Evolutionary conservation across 768 basidiomycete genomes (phyloP).

Genomic region (Nidula microcarpa): DNA sequence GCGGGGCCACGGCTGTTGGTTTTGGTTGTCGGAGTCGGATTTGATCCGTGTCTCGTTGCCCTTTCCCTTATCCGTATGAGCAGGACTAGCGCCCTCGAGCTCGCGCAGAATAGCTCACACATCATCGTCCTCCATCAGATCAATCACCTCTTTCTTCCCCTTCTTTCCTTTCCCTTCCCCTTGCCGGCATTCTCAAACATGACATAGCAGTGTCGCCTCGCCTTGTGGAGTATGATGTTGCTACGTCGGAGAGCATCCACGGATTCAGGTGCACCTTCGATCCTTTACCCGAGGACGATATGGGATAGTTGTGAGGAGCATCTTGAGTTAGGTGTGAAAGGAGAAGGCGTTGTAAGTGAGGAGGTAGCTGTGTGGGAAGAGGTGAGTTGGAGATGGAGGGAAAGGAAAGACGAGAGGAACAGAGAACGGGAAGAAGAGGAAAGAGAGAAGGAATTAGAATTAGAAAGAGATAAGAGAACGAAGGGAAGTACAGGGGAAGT

Average conservation of each 20-base stretch:
- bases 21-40: constrained; percentile 12
- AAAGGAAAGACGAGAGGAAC: too few relatives aligned
- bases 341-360: constrained; percentile 88
- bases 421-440: too few relatives aligned
- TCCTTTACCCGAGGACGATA: too few relatives aligned
- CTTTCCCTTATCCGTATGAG: constrained; percentile 7
- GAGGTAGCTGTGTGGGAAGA: too few relatives aligned
- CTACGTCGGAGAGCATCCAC: constrained; percentile 92
- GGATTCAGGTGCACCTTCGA: constrained; percentile 75
- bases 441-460: too few relatives aligned
- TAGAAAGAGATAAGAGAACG: too few relatives aligned
- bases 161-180: constrained; percentile 17
- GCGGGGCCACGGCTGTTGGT: constrained; percentile 64
- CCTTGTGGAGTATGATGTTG: constrained; percentile 81
- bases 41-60: constrained; percentile 8
- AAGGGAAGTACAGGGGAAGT: too few relatives aligned
- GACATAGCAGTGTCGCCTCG: constrained; percentile 76
- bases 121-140: constrained; percentile 61
- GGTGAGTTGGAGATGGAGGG: too few relatives aligned
- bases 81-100: constrained; percentile 31
- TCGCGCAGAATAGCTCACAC: constrained; percentile 76
- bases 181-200: constrained; percentile 24
- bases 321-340: constrained; percentile 92
- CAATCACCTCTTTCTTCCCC: constrained; percentile 25
- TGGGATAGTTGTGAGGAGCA: too few relatives aligned